Base-by-base conservation (phyloP, 495 filamentous ascomycete genomes). In the Clohesyomyces aquaticus region DNA sequence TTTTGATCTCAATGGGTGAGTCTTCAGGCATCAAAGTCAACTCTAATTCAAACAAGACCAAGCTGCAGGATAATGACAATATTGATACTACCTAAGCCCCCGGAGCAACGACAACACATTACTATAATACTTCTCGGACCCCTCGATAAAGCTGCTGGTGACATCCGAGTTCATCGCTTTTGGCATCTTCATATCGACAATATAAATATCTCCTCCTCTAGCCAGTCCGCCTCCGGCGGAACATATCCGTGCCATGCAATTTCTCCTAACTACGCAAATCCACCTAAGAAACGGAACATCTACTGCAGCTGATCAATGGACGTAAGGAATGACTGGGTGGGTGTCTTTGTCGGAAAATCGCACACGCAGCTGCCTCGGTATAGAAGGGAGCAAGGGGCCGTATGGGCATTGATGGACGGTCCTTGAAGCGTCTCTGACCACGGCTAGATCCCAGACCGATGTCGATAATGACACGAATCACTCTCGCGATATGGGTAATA, bases 301-400 rank as follows among this genome's bases (percentile, higher is more conserved):
- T 58, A 41, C 52, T 23, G 45, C 47, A 53, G 54, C 47, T 35
- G 38, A 69, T 65, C 58, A 55, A 61, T 65, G 45, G 45, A 50
- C 51, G 61, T 51, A 69, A 65, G 11, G 62, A 61, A 56, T 65
- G 55, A n/a, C 27, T 69, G 49, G 43, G 50, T 65, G 66, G 61
- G 54, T 53, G 53, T 35, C 21, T 19, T 48, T 22, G 50, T 16
- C 26, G 23, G 26, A 9, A n/a, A 45, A 25, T 11, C 27, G 43
- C 41, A n/a, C n/a, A 55, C n/a, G 18, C 11, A 18, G 16, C 25
- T 41, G 21, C 18, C n/a, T 28, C 52, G 8, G 16, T 16, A 1
- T 42, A 2, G 52, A n/a, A 22, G 27, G 55, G 21, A 12, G 27
- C n/a, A n/a, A n/a, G n/a, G n/a, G n/a, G n/a, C n/a, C n/a, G n/a